These are phyloP conservation scores for Tillandsia fasciculata DNA, from an alignment of 176 grass and related monocot genomes.

Conservation along the genomic window DNA sequence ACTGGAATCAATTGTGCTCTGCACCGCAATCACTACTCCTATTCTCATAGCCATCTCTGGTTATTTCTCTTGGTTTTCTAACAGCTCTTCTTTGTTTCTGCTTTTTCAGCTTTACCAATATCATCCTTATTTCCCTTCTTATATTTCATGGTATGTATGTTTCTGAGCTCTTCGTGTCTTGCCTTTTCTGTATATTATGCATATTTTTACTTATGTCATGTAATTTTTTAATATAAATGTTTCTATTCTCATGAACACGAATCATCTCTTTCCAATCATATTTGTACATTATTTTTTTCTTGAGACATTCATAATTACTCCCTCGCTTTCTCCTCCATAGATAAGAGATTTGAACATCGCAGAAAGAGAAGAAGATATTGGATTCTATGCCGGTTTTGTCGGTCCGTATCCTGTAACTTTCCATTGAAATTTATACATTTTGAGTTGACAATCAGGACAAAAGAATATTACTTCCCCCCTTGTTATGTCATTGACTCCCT, in stretches of 20 bases:
- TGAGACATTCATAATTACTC: neutral
- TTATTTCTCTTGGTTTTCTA: slow-evolving; percentile 5
- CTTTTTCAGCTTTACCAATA: slow-evolving; percentile 67
- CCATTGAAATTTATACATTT: neutral
- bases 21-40: no score
- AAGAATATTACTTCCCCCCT: no score
- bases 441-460: neutral
- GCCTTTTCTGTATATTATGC: neutral
- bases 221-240: neutral
- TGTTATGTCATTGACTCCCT: neutral
- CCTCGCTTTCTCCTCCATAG: slow-evolving; percentile 25
- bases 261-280: neutral
- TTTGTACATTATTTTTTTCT: slow-evolving; percentile 1
- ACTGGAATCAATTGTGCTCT: no score
- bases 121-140: slow-evolving; percentile 63
- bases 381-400: slow-evolving; percentile 96
- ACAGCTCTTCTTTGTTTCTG: slow-evolving; percentile 1
- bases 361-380: slow-evolving; percentile 89
- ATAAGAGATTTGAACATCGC: slow-evolving; percentile 83
- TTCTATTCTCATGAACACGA: neutral
- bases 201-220: neutral
- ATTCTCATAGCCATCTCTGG: no score
- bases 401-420: slow-evolving; percentile 28
- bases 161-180: neutral
- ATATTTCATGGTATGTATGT: slow-evolving; percentile 74